A percentile compares a stretch with the other conserved stretches of the same genome.
phyloP scores from a whole-genome alignment of 2,329 filamentous ascomycete genomes.

The Pseudogymnoascus sp. region DNA sequence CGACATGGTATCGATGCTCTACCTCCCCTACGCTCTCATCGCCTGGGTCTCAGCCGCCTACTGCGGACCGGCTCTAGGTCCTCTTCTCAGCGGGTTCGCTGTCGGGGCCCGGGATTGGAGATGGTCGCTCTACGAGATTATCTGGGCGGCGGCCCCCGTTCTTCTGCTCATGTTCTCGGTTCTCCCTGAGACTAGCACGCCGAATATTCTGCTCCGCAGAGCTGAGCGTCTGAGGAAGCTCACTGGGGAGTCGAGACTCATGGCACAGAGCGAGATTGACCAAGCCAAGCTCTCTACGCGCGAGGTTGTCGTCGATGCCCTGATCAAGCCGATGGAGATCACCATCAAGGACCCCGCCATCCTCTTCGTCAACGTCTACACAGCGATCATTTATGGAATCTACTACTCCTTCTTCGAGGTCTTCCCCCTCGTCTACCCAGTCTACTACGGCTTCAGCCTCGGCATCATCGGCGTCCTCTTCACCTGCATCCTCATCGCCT shows the following conservation, averaged over 20 bases:
- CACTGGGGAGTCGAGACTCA: constrained; percentile 47
- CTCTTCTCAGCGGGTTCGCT: constrained; percentile 51
- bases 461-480: constrained; percentile 53
- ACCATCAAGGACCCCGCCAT: constrained; percentile 53
- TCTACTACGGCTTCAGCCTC: constrained; percentile 49
- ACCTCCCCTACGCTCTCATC: constrained; percentile 49
- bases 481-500: constrained; percentile 49
- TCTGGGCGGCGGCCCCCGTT: constrained; percentile 51
- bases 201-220: constrained; percentile 52
- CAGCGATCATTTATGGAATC: constrained; percentile 51
- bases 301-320: constrained; percentile 42
- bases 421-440: constrained; percentile 56
- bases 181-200: constrained; percentile 53
- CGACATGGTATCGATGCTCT: constrained; percentile 46
- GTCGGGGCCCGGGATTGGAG: constrained; percentile 27
- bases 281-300: constrained; percentile 42
- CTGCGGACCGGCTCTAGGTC: constrained; percentile 47
- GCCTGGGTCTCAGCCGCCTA: constrained; percentile 49
- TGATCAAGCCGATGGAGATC: constrained; percentile 53
- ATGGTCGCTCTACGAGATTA: constrained; percentile 41
- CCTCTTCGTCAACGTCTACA: constrained; percentile 53
- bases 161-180: constrained; percentile 53
- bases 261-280: constrained; percentile 56
- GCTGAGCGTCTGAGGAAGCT: constrained; percentile 51
- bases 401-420: constrained; percentile 58